A percentile compares a stretch with the other conserved stretches of the same genome.
Conservation (phyloP, 164 flowering plant genomes). For the Protea cynaroides region DNA sequence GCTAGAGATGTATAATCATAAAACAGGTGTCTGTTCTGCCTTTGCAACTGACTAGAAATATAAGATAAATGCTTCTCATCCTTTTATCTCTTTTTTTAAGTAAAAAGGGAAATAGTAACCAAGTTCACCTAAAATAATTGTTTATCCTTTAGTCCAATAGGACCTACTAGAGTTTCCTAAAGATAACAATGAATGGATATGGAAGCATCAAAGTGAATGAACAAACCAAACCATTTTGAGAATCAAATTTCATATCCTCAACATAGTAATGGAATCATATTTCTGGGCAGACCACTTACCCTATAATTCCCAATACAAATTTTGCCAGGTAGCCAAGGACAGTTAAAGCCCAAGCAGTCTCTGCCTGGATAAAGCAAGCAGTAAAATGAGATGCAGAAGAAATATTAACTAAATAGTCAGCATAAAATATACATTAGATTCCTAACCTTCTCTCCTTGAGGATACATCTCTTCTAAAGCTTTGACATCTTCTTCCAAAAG, state of each 20-base stretch:
- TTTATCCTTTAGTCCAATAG: too few species aligned
- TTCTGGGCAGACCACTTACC: constrained; percentile 39
- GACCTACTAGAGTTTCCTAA: background rate
- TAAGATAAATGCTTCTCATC: too few species aligned
- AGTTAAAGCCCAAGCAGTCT: constrained; percentile 94
- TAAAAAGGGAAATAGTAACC: too few species aligned
- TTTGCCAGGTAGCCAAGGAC: constrained; percentile 94
- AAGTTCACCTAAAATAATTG: too few species aligned
- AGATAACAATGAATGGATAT: background rate
- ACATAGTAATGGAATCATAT: background rate
- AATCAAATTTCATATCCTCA: background rate
- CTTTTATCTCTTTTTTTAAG: too few species aligned
- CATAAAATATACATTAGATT: background rate
- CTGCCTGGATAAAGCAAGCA: constrained; percentile 54
- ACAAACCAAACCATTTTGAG: background rate
- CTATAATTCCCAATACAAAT: constrained; percentile 73
- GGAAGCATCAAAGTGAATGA: background rate
- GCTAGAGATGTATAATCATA: too few species aligned
- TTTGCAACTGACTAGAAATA: too few species aligned
- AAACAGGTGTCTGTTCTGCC: too few species aligned
- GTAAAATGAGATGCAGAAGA: constrained; percentile 6
- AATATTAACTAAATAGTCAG: background rate
- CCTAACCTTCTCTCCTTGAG: constrained; percentile 94
- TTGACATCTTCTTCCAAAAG: constrained; percentile 91
- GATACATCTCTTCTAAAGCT: constrained; percentile 96